These are phyloP conservation scores for Aspergillus bridgeri DNA, from an alignment of 495 filamentous ascomycete species.

Conservation along the genomic window DNA sequence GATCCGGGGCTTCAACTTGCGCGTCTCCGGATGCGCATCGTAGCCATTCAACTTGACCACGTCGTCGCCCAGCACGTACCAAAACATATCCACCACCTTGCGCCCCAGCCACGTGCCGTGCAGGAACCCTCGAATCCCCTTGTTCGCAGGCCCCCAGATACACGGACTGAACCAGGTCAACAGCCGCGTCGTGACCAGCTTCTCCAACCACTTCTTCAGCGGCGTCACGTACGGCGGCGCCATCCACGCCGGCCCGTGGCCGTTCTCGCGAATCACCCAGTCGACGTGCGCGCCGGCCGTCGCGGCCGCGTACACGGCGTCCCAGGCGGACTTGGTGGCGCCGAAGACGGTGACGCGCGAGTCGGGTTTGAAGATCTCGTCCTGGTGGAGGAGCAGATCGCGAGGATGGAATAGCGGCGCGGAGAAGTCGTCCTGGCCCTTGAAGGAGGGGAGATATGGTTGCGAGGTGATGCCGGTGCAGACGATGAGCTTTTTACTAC, in stretches of 20 bases:
- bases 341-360: slow-evolving; percentile 60
- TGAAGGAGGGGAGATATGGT: slow-evolving; percentile 50
- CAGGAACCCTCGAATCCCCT: slow-evolving; percentile 49
- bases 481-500: slow-evolving; percentile 59
- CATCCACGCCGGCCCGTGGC: slow-evolving; percentile 74
- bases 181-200: slow-evolving; percentile 61
- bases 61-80: slow-evolving; percentile 57
- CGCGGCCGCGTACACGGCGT: slow-evolving; percentile 69
- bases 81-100: slow-evolving; percentile 66
- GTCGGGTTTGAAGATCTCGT: slow-evolving; percentile 27
- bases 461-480: slow-evolving; percentile 68
- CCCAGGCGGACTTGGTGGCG: slow-evolving; percentile 72
- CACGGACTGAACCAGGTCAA: slow-evolving; percentile 65
- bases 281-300: slow-evolving; percentile 63
- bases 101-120: slow-evolving; percentile 67
- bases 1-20: slow-evolving; percentile 63
- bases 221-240: slow-evolving; percentile 60
- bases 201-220: slow-evolving; percentile 56
- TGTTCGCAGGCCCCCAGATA: slow-evolving; percentile 54
- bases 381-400: slow-evolving; percentile 48
- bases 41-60: slow-evolving; percentile 56
- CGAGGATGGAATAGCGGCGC: slow-evolving; percentile 62
- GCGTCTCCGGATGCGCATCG: slow-evolving; percentile 57
- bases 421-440: slow-evolving; percentile 48
- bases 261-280: slow-evolving; percentile 75